Percentiles rank a stretch among this genome's conserved stretches.
Evolutionary conservation across 306 rosid species (phyloP).

Genomic region (Senna siamea): DNA sequence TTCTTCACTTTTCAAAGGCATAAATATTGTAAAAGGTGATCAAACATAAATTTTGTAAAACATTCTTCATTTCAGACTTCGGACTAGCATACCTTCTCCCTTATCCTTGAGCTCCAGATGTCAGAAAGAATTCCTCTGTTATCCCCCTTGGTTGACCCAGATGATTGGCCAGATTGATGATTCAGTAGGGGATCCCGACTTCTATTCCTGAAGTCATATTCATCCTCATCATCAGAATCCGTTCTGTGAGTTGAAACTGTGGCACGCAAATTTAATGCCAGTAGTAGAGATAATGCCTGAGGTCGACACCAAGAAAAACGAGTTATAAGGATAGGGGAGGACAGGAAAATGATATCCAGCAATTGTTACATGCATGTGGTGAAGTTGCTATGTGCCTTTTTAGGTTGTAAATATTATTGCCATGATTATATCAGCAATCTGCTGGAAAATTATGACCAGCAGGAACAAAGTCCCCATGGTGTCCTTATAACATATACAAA

Average conservation of each 20-base stretch:
- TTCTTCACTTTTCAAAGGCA: not conserved
- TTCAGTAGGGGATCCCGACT: constrained; percentile 72
- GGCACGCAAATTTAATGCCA: constrained; percentile 73
- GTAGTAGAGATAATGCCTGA: constrained; percentile 74
- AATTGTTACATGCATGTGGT: constrained; percentile 13
- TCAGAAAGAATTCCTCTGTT: constrained; percentile 62
- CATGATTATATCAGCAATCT: constrained; percentile 5
- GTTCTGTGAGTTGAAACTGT: constrained; percentile 56
- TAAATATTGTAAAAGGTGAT: not conserved
- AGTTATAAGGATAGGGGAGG: constrained; percentile 17
- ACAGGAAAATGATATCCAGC: constrained; percentile 13
- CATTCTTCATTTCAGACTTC: constrained; percentile 26
- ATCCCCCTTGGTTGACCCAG: constrained; percentile 58
- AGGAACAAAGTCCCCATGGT: constrained; percentile 5
- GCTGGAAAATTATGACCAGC: constrained; percentile 17
- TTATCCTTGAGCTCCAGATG: constrained; percentile 84
- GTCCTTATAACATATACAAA: constrained; percentile 16
- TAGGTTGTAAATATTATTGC: constrained; percentile 19
- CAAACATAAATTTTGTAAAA: constrained; percentile 7
- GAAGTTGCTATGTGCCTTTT: not conserved
- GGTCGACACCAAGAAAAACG: constrained; percentile 42
- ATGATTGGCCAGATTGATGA: constrained; percentile 65
- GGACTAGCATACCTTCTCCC: constrained; percentile 76
- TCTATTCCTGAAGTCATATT: constrained; percentile 53
- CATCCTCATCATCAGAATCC: constrained; percentile 64